phyloP scores from a whole-genome alignment of 2,329 filamentous ascomycete genomes.

The Aspergillus tamarii region DNA sequence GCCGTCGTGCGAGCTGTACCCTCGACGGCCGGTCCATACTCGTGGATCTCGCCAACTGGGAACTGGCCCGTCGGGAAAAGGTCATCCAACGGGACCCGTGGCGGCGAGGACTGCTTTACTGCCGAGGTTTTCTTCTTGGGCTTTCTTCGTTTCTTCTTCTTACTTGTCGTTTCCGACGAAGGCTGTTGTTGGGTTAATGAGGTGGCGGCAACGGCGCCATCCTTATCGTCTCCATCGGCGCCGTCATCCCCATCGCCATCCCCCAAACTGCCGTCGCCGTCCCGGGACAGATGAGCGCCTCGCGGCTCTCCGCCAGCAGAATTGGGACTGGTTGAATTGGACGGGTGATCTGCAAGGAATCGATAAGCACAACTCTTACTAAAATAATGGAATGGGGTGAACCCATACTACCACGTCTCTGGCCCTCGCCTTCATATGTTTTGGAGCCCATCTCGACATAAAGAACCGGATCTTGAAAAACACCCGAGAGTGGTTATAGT shows the following conservation, averaged over 20 bases:
- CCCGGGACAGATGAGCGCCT: slow-evolving; percentile 45
- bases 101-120: slow-evolving; percentile 49
- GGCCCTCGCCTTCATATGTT: slow-evolving; percentile 42
- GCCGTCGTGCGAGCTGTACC: slow-evolving; percentile 51
- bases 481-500: too few species aligned
- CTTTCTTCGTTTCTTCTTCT: slow-evolving; percentile 45
- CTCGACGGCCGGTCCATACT: slow-evolving; percentile 44
- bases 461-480: not conserved
- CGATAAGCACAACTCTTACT: slow-evolving; percentile 13
- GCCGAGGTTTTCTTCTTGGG: slow-evolving; percentile 16
- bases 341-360: slow-evolving; percentile 24
- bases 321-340: slow-evolving; percentile 25
- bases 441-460: slow-evolving; percentile 47
- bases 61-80: slow-evolving; percentile 51
- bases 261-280: slow-evolving; percentile 49
- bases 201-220: not conserved
- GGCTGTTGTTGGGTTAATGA: not conserved
- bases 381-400: not conserved
- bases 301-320: slow-evolving; percentile 46
- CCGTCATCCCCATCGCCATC: slow-evolving; percentile 30
- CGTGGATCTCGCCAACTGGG: slow-evolving; percentile 51
- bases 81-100: slow-evolving; percentile 49
- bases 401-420: slow-evolving; percentile 35
- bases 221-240: not conserved
- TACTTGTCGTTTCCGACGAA: slow-evolving; percentile 7